These are phyloP conservation scores for Nothophytophthora sp. DNA, from an alignment of 352 stramenopile genomes.

Conservation along the genomic window DNA sequence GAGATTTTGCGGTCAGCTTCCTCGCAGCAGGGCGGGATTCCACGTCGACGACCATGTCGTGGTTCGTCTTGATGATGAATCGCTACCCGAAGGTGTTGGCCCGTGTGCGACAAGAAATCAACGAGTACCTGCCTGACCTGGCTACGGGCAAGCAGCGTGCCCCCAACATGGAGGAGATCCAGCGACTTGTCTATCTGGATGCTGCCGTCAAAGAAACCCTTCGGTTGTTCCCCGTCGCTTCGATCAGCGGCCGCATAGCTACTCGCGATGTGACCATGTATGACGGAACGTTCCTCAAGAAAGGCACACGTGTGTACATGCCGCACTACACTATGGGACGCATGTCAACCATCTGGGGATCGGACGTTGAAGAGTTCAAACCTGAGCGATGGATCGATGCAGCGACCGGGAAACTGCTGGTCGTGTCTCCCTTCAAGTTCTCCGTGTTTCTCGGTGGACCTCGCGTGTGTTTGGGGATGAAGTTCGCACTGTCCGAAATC, in stretches of 20 bases:
- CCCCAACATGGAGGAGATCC: constrained; percentile 46
- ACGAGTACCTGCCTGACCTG: constrained; percentile 30
- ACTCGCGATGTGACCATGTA: constrained; percentile 53
- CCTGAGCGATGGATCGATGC: constrained; percentile 65
- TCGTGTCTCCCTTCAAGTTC: constrained; percentile 49
- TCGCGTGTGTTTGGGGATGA: constrained; percentile 61
- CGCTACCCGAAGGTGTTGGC: constrained; percentile 50
- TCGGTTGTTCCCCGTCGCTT: too few relatives aligned
- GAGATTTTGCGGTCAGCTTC: constrained; percentile 81
- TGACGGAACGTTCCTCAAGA: constrained; percentile 55
- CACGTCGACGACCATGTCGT: constrained; percentile 64
- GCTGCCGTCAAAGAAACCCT: constrained; percentile 60
- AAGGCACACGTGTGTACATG: constrained; percentile 42
- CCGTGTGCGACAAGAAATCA: constrained; percentile 47
- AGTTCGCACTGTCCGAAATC: constrained; percentile 56
- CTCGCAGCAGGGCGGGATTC: constrained; percentile 78
- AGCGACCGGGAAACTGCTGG: constrained; percentile 25
- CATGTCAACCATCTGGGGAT: constrained; percentile 43
- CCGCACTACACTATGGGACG: constrained; percentile 47
- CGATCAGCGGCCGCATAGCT: constrained; percentile 53
- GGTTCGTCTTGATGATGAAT: constrained; percentile 81
- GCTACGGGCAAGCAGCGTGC: constrained; percentile 14
- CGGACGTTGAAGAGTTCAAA: constrained; percentile 49
- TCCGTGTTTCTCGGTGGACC: constrained; percentile 55
- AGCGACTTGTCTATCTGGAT: constrained; percentile 56